Base-by-base conservation (phyloP, 2,329 filamentous ascomycete genomes). In the Leptographium galeiforme region DNA sequence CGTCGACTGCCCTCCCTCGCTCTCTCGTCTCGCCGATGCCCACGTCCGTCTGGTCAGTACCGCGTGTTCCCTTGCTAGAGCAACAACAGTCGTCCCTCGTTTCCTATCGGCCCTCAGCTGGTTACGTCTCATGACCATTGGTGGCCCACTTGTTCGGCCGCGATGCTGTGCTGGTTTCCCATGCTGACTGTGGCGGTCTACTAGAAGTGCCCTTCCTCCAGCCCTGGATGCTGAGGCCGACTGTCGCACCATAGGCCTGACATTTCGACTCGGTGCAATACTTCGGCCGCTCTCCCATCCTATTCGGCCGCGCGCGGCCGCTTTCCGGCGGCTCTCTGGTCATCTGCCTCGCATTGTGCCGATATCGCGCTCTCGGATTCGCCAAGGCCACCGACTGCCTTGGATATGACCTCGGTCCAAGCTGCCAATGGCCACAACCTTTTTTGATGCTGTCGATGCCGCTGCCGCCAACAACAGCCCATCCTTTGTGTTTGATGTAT, bases 401-500 rank as follows among this genome's bases (percentile, higher is more conserved):
- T 51, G 54, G 56, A 56, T 46, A 60, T 60, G 58, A 54, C 40
- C 56, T 43, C 50, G 32, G 19, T 59, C 53, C 53, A 60, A 61
- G 60, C 60, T 62, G 63, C 64, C 72, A 72, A 80, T 81, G 76
- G 77, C 74, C 64, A 69, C 71, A 61, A 67, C 70, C 67, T 68
- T 72, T 50, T 73, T 74, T 65, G 71, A 76, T 53, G 63, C 69
- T 57, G 64, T 69, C 56, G 65, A 70, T 39, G 63, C 69, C 59
- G 67, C 67, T 32, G 50, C 51, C 16, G 53, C 52, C 53, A 19
- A 44, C 59, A 66, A 66, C 61, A 65, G 65, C 57, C 43, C 49
- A 1, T 70, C 72, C 55, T 72, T 75, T 52, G 60, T 61, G 57
- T 79, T 80, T 67, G 72, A 78, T 59, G 77, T 79, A 51, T 77